Evolutionary conservation across 192 early-diverging fungal species (phyloP).

Genomic region (Coemansia sp.): DNA sequence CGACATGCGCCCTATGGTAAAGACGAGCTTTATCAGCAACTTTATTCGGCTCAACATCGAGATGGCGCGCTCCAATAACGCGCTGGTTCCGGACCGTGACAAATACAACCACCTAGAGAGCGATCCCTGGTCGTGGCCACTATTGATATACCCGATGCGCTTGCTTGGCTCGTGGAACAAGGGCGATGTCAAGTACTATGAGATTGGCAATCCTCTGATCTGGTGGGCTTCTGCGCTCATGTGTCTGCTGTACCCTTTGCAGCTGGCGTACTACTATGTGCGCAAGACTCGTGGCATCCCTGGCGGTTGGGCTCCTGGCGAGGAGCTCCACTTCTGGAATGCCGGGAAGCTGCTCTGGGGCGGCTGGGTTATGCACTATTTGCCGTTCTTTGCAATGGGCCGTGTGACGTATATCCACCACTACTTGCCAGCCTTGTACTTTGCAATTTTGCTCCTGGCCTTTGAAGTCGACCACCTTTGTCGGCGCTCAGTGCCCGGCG

Average conservation of each 20-base stretch:
- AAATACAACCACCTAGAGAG: slow-evolving; percentile 61
- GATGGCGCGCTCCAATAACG: slow-evolving; percentile 56
- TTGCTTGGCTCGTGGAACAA: slow-evolving; percentile 84
- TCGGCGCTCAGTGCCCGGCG: slow-evolving; percentile 59
- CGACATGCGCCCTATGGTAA: slow-evolving; percentile 33
- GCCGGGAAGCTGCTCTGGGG: slow-evolving; percentile 81
- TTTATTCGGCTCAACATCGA: slow-evolving; percentile 51
- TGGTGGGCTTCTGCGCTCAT: slow-evolving; percentile 76
- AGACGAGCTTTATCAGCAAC: slow-evolving; percentile 42
- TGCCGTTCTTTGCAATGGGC: slow-evolving; percentile 94
- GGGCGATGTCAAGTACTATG: slow-evolving; percentile 79
- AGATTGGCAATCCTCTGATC: slow-evolving; percentile 85
- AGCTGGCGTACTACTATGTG: slow-evolving; percentile 18
- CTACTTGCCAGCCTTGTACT: slow-evolving; percentile 88
- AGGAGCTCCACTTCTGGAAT: slow-evolving; percentile 62
- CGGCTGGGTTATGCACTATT: slow-evolving; percentile 85
- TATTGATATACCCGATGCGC: slow-evolving; percentile 82
- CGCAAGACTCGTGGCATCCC: slow-evolving; percentile 37
- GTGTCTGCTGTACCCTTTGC: slow-evolving; percentile 42
- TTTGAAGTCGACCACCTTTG: slow-evolving; percentile 74
- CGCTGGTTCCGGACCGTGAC: slow-evolving; percentile 51
- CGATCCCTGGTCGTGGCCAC: slow-evolving; percentile 84
- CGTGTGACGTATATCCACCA: slow-evolving; percentile 95
- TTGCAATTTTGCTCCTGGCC: slow-evolving; percentile 82
- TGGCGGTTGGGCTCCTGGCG: slow-evolving; percentile 29